Conservation (phyloP, 2,329 filamentous ascomycete species). For the Ilyonectria mors-panacis region DNA sequence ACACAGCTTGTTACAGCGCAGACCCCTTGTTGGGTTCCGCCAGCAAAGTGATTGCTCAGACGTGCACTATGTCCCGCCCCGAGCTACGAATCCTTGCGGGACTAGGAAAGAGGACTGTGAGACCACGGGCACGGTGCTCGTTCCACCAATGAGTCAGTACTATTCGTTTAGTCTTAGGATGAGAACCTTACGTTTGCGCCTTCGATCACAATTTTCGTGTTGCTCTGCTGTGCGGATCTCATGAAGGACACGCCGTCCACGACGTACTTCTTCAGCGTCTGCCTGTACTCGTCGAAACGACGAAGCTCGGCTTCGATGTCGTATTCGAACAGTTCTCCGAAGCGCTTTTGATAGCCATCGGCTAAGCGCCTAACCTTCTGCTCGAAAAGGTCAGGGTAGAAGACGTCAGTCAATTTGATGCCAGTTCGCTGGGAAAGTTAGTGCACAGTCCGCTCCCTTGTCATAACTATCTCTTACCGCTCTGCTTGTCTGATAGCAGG, state of each 20-base stretch:
- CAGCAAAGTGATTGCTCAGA: constrained; percentile 28
- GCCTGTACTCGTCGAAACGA: constrained; percentile 71
- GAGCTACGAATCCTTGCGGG: constrained; percentile 30
- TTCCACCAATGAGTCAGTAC: constrained; percentile 59
- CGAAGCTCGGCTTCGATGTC: constrained; percentile 78
- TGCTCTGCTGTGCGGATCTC: constrained; percentile 70
- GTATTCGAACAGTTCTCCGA: constrained; percentile 74
- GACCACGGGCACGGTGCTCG: constrained; percentile 39
- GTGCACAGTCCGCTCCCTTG: constrained; percentile 39
- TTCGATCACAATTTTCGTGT: constrained; percentile 76
- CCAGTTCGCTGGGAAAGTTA: constrained; percentile 68
- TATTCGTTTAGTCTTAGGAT: constrained; percentile 50
- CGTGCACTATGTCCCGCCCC: constrained; percentile 30
- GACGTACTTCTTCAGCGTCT: constrained; percentile 67
- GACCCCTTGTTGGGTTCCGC: constrained; percentile 26
- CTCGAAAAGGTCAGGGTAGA: constrained; percentile 78
- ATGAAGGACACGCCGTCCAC: constrained; percentile 79
- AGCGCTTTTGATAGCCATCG: constrained; percentile 72
- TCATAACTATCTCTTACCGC: constrained; percentile 43
- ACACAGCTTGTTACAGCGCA: constrained; percentile 30
- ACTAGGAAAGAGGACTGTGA: constrained; percentile 37
- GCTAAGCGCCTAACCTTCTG: constrained; percentile 73
- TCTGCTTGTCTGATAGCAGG: constrained; percentile 51
- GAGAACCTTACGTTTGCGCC: constrained; percentile 64
- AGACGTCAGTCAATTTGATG: constrained; percentile 77